Conservation (phyloP, 768 basidiomycete genomes). For the Rubroboletus pulcherrimus region DNA sequence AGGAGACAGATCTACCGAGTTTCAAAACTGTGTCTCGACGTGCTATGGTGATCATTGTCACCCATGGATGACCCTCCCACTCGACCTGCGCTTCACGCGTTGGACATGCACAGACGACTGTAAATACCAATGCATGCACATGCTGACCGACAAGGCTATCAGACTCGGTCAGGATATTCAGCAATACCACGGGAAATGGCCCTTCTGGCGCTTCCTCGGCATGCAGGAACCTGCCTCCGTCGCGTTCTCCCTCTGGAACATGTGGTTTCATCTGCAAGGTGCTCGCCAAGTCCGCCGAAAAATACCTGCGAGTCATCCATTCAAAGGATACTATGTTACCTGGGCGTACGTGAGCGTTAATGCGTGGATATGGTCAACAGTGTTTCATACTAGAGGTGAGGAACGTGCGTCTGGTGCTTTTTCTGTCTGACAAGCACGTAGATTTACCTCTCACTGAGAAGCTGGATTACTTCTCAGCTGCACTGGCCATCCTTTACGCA, state of each 20-base stretch:
- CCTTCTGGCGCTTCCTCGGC: conserved; percentile 83
- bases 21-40: conserved; percentile 35
- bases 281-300: conserved; percentile 41
- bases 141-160: conserved; percentile 59
- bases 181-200: conserved; percentile 97
- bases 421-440: conserved; percentile 28
- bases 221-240: conserved; percentile 96
- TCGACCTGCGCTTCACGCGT: conserved; percentile 62
- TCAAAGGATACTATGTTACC: conserved; percentile 60
- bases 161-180: conserved; percentile 43
- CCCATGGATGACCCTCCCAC: conserved; percentile 39
- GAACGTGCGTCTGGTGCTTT: not conserved
- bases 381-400: conserved; percentile 92
- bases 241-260: conserved; percentile 82
- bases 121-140: conserved; percentile 85
- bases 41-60: conserved; percentile 32
- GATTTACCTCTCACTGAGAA: conserved; percentile 84
- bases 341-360: conserved; percentile 77
- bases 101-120: conserved; percentile 91
- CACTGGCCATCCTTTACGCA: conserved; percentile 74
- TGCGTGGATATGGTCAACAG: conserved; percentile 87
- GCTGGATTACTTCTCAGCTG: conserved; percentile 94
- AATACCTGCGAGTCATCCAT: conserved; percentile 58
- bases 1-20: conserved; percentile 34
- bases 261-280: conserved; percentile 70